Base-by-base conservation (phyloP, 306 rosid species). In the Cicer chorassanicum region DNA sequence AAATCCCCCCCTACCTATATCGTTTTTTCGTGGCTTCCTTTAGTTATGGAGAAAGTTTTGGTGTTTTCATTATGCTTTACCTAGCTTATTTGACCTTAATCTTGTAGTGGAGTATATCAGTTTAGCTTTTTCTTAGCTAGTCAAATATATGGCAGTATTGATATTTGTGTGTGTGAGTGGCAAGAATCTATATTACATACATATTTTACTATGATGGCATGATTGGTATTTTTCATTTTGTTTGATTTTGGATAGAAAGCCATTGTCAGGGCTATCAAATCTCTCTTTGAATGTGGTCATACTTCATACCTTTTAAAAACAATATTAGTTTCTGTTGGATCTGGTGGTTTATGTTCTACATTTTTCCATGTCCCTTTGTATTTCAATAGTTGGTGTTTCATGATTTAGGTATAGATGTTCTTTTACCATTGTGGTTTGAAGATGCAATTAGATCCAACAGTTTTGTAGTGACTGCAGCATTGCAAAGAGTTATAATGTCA, bases 1-100 rank as follows among this genome's bases (percentile, higher is more conserved):
- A 61, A 42, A 11, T 6, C 45, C 11, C 50, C 18, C 34, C 53
- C 12, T 16, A 7, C 12, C n/a, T 1, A 13, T 8, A 6, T 61
- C n/a, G 6, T 43, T 70, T 64, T 51, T 56, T 43, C 4, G 19
- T 64, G 43, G 40, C 5, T 76, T 76, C 41, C 69, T 36, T 61
- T 18, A 34, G 76, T 42, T 42, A 40, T 76, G 53, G 73, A 49
- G 59, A 48, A 44, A 77, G 76, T 65, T 50, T 36, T 36, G 40
- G 65, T 69, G 43, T 60, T 75, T 61, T 42, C 42, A 29, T 60
- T 6, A 60, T 34, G 65, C 11, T 64, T 46, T n/a, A 21, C 16
- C 3, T 43, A 75, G 16, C 15, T 71, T 65, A 38, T 45, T 64
- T 16, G 53, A 5, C 61, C 65, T 82, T 65, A 71, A 6, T 40